Evolutionary conservation across 2,329 filamentous ascomycete species (phyloP).

Genomic region (Penicillium sp.): DNA sequence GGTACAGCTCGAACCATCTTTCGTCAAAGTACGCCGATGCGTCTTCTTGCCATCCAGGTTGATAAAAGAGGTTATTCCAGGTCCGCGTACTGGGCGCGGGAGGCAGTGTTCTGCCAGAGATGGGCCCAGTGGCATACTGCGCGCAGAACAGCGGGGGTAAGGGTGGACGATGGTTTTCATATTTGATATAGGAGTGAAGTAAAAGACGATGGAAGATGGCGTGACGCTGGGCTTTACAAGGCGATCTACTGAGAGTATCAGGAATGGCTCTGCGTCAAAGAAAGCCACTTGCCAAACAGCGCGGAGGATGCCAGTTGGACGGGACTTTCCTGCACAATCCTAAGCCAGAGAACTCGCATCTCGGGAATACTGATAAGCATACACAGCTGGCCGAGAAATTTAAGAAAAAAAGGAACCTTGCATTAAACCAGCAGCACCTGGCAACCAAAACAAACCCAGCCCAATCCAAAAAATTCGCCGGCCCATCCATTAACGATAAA

Average conservation of each 20-base stretch:
- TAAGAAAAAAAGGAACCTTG: conserved; percentile 15
- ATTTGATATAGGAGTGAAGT: neutral
- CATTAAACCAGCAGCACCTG: conserved; percentile 29
- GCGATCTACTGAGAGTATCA: neutral
- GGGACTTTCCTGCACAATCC: neutral
- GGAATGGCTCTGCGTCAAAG: neutral
- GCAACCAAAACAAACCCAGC: conserved; percentile 26
- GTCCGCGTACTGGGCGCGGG: too few species aligned
- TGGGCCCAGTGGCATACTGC: neutral
- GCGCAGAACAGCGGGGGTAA: neutral
- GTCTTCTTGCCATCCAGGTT: too few species aligned
- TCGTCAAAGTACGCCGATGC: too few species aligned
- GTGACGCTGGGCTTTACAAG: neutral
- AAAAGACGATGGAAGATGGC: neutral
- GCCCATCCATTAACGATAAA: conserved; percentile 31
- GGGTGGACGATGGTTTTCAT: neutral
- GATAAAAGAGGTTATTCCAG: too few species aligned
- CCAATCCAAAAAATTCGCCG: conserved; percentile 35
- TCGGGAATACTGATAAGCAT: neutral
- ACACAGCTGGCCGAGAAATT: neutral
- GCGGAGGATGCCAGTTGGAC: neutral
- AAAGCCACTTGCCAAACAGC: neutral
- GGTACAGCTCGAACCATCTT: neutral
- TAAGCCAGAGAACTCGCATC: too few species aligned
- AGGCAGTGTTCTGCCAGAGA: too few species aligned